These are phyloP conservation scores for Chenopodium formosanum DNA, from an alignment of 148 eudicot species.

Conservation along the genomic window DNA sequence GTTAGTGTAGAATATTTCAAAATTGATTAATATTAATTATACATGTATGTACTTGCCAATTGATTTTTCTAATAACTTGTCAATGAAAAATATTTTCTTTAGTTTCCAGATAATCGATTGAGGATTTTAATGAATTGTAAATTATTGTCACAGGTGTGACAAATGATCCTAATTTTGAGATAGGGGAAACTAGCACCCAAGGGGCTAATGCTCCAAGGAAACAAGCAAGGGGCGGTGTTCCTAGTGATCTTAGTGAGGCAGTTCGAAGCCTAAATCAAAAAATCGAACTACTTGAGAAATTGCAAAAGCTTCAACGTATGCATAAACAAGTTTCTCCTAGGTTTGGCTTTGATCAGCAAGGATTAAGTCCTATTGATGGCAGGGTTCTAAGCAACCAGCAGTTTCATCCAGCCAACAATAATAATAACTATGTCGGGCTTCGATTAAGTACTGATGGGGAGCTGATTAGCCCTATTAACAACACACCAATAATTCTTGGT, in stretches of 20 bases:
- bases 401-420: not conserved
- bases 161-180: not conserved
- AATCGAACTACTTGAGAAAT: not conserved
- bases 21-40: no score
- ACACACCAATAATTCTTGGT: not conserved
- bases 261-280: not conserved
- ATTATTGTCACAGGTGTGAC: not conserved
- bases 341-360: not conserved
- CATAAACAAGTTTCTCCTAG: not conserved
- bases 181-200: constrained; percentile 10
- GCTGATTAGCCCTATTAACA: constrained; percentile 11
- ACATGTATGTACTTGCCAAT: no score
- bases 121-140: not conserved
- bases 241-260: not conserved
- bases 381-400: not conserved
- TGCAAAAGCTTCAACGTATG: not conserved
- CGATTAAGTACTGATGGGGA: constrained; percentile 21
- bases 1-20: no score
- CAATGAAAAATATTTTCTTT: no score
- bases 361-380: not conserved
- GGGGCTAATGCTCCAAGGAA: not conserved
- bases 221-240: not conserved
- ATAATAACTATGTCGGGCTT: constrained; percentile 32
- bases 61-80: no score
- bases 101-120: not conserved